These are phyloP conservation scores for Thalassiosira delicatula DNA, from an alignment of 352 stramenopile species.

Conservation along the genomic window DNA sequence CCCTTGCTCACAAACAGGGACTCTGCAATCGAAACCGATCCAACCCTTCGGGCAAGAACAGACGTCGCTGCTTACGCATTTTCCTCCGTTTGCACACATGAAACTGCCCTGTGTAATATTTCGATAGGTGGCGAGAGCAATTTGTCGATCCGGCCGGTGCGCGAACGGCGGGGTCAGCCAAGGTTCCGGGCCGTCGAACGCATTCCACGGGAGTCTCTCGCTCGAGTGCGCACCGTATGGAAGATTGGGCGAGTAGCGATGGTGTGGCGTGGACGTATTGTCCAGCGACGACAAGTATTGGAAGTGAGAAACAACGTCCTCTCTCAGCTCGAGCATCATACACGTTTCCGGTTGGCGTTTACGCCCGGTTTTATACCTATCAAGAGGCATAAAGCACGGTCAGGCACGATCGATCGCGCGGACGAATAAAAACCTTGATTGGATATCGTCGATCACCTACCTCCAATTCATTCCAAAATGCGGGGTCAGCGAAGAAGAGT, in stretches of 20 bases:
- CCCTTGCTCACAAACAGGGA: conserved; percentile 87
- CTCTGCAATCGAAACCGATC: conserved; percentile 96
- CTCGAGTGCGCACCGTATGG: conserved; percentile 88
- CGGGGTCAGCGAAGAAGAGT: conserved; percentile 30
- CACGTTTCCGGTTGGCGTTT: too few relatives aligned
- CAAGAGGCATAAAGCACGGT: too few relatives aligned
- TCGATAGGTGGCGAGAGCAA: conserved; percentile 88
- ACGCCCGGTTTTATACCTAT: too few relatives aligned
- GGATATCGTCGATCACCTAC: too few relatives aligned
- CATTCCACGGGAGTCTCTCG: conserved; percentile 83
- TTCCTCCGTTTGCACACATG: conserved; percentile 93
- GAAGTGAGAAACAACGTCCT: conserved; percentile 87
- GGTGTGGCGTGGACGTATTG: conserved; percentile 82
- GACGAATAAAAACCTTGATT: too few relatives aligned
- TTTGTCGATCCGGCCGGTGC: conserved; percentile 83
- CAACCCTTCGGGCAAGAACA: conserved; percentile 91
- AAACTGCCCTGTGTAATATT: conserved; percentile 91
- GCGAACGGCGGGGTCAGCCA: conserved; percentile 70
- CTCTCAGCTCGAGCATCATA: conserved; percentile 88
- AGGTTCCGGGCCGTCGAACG: conserved; percentile 55
- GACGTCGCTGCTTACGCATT: conserved; percentile 89
- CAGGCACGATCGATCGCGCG: too few relatives aligned
- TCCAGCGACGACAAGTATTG: conserved; percentile 89
- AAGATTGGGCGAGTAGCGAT: conserved; percentile 86
- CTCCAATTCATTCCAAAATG: too few relatives aligned